phyloP scores from a whole-genome alignment of 805 yeast species.

The Yamadazyma phyllophila region DNA sequence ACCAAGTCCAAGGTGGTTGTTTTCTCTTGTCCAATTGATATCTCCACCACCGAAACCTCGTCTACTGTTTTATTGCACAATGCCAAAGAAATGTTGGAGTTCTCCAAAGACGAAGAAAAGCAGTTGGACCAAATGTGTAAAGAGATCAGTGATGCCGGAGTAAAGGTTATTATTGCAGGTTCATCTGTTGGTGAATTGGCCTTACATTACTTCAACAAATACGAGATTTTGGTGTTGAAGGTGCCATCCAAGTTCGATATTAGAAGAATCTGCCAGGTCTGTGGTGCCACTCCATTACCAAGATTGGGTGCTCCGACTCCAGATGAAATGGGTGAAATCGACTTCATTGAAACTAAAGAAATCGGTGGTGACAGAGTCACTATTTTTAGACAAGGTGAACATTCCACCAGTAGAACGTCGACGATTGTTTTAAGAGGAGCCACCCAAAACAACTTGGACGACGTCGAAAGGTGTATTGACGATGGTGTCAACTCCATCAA shows the following conservation, averaged over 20 bases:
- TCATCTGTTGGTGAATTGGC: constrained; percentile 91
- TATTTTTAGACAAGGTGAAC: constrained; percentile 72
- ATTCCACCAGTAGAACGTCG: constrained; percentile 70
- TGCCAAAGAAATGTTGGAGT: constrained; percentile 95
- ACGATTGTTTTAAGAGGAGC: constrained; percentile 96
- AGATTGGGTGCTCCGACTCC: constrained; percentile 93
- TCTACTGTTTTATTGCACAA: constrained; percentile 95
- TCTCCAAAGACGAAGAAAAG: constrained; percentile 93
- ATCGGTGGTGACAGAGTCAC: constrained; percentile 98
- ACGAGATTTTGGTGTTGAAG: constrained; percentile 77
- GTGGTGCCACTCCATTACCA: constrained; percentile 96
- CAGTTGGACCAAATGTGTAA: constrained; percentile 84
- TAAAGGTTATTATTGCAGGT: constrained; percentile 90
- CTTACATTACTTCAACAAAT: constrained; percentile 85
- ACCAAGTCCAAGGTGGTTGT: constrained; percentile 81
- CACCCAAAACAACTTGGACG: constrained; percentile 89
- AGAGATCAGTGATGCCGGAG: constrained; percentile 80
- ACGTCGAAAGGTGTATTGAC: constrained; percentile 94
- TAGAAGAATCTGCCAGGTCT: constrained; percentile 90
- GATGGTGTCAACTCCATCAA: constrained; percentile 94
- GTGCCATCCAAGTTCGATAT: constrained; percentile 93
- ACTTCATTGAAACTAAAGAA: constrained; percentile 84
- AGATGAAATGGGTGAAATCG: constrained; percentile 88
- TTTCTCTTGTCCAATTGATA: constrained; percentile 91
- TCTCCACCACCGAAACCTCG: constrained; percentile 95